phyloP scores from a whole-genome alignment of 1,284 basidiomycete genomes.

The Naganishia albida region DNA sequence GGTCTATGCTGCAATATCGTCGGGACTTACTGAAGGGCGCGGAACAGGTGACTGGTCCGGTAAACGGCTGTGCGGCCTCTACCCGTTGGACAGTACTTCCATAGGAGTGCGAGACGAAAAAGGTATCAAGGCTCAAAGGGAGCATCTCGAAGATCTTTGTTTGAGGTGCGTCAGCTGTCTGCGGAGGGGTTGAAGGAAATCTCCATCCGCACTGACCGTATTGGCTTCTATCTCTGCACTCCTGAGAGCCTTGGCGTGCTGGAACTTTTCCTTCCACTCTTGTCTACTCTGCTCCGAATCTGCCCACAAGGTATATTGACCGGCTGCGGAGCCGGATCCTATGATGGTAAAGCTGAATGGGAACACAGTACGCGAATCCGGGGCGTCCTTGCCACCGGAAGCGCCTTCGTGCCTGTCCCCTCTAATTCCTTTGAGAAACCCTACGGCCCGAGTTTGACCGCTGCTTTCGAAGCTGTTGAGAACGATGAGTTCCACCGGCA shows the following conservation, averaged over 20 bases:
- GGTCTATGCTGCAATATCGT: background rate
- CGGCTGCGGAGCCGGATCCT: slow-evolving; percentile 78
- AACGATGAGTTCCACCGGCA: slow-evolving; percentile 81
- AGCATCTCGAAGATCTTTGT: slow-evolving; percentile 74
- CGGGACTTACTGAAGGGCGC: slow-evolving; percentile 78
- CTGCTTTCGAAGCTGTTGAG: slow-evolving; percentile 72
- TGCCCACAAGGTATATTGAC: slow-evolving; percentile 79
- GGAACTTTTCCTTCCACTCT: slow-evolving; percentile 87
- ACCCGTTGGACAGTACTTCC: slow-evolving; percentile 43
- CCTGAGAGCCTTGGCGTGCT: slow-evolving; percentile 81
- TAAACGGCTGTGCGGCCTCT: slow-evolving; percentile 72
- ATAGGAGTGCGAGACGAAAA: slow-evolving; percentile 66
- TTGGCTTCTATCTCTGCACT: slow-evolving; percentile 85
- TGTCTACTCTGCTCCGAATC: slow-evolving; percentile 71
- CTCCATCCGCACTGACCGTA: slow-evolving; percentile 58
- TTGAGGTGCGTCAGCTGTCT: background rate
- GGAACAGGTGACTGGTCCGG: slow-evolving; percentile 88
- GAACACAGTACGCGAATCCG: slow-evolving; percentile 63
- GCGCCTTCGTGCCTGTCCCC: slow-evolving; percentile 41
- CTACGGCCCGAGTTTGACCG: slow-evolving; percentile 42
- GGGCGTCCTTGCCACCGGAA: slow-evolving; percentile 28
- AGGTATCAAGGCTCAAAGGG: slow-evolving; percentile 80
- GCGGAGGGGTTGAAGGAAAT: background rate
- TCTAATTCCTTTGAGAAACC: slow-evolving; percentile 43
- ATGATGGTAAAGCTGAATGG: slow-evolving; percentile 74